Conservation (phyloP, 768 basidiomycete species). For the Arthromyces matolae region DNA sequence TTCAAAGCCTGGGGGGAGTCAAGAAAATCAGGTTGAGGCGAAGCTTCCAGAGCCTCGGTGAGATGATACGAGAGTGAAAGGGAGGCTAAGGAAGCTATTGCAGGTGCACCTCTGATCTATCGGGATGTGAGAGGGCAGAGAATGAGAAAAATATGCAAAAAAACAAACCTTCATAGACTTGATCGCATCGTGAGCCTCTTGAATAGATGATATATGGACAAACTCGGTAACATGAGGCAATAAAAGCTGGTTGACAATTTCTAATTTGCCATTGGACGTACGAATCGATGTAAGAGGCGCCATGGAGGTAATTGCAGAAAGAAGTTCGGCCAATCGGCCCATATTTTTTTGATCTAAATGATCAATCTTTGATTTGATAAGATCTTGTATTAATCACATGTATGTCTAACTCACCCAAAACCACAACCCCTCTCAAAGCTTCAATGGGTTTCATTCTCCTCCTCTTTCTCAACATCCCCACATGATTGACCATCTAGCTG, state of each 20-base stretch:
- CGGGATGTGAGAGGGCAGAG: too few relatives aligned
- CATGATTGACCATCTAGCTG: slow-evolving; percentile 94
- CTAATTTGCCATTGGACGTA: slow-evolving; percentile 43
- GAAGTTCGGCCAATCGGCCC: not conserved
- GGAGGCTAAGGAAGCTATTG: slow-evolving; percentile 89
- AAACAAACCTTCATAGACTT: slow-evolving; percentile 96
- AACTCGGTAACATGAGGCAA: slow-evolving; percentile 73
- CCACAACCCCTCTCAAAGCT: not conserved
- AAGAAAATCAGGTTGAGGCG: slow-evolving; percentile 52
- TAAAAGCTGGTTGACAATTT: slow-evolving; percentile 89
- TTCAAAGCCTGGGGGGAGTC: slow-evolving; percentile 48
- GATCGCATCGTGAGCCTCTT: slow-evolving; percentile 91
- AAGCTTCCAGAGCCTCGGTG: slow-evolving; percentile 43
- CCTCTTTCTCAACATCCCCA: slow-evolving; percentile 8
- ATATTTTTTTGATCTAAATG: not conserved
- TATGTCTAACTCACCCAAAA: not conserved
- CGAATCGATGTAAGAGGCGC: slow-evolving; percentile 39
- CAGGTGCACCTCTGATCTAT: slow-evolving; percentile 83
- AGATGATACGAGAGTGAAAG: slow-evolving; percentile 71
- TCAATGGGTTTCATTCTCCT: slow-evolving; percentile 5
- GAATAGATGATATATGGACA: slow-evolving; percentile 61
- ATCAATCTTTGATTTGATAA: not conserved
- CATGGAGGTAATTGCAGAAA: slow-evolving; percentile 15
- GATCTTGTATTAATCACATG: slow-evolving; percentile 17
- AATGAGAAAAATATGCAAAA: too few relatives aligned